Evolutionary conservation across 78 protist species (phyloP), one percentile per base, ranked within the genome.

Genomic region (Dictyostelium citrinum): DNA sequence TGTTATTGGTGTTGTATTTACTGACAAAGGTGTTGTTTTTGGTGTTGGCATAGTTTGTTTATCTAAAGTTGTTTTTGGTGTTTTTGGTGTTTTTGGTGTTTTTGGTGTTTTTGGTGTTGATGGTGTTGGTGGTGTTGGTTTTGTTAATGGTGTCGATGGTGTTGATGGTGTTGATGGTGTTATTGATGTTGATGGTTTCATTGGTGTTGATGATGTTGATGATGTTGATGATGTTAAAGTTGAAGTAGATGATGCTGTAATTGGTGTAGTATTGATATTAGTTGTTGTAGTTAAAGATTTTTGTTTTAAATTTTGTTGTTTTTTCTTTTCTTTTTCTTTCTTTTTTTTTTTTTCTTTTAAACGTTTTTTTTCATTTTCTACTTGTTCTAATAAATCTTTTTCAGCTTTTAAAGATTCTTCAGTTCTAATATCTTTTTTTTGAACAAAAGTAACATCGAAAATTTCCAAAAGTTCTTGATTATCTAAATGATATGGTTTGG

Each of bases 391-490:
- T 41, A 75, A n/a, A 41, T 75, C 81, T 8, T 39, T 17, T 75
- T 75, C 81, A n/a, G 81, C 81, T n/a, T 75, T 43, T 9, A 75
- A 20, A 7, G 81, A 75, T 75, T 75, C 81, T 75, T 35, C n/a
- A 8, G 81, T n/a, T n/a, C 81, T 43, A 10, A n/a, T 35, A 43
- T 35, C 55, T 75, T 75, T 75, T 41, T 43, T 64, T 64, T 64
- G 72, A 64, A 64, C 72, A 64, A 64, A 64, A 11, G 31, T 64
- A 27, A 70, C 39, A 70, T 70, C 77, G 22, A 70, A 70, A 29
- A 70, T 14, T 35, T 29, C 46, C 12, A 37, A 37, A 12, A 37
- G n/a, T 17, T 37, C 45, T 72, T 37, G 79, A 37, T 27, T 22
- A 37, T 37, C 79, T 14, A 29, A 37, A 12, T 37, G 46, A 72